phyloP scores from a whole-genome alignment of 2,329 filamentous ascomycete species.

The Berkeleyomyces rouxiae region DNA sequence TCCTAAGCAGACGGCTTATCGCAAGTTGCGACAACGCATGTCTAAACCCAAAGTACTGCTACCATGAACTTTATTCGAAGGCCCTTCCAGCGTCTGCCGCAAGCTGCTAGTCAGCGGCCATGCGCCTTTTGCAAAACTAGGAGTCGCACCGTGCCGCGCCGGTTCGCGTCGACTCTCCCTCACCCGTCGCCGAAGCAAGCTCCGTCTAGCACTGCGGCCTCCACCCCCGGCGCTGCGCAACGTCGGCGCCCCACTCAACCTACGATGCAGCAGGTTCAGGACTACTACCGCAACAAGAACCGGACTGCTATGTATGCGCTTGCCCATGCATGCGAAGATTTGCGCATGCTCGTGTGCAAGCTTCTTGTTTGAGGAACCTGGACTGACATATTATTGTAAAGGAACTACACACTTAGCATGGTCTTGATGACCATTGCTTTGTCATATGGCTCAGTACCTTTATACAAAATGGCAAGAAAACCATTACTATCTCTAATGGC shows the following conservation, averaged over 20 bases:
- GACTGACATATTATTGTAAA: constrained; percentile 19
- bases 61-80: constrained; percentile 12
- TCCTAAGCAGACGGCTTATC: background rate
- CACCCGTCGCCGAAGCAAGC: constrained; percentile 1
- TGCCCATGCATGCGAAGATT: background rate
- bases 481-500: background rate
- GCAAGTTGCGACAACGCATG: background rate
- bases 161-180: constrained; percentile 10
- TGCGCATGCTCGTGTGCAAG: background rate
- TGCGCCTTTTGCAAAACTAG: constrained; percentile 11
- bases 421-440: constrained; percentile 66
- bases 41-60: background rate
- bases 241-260: constrained; percentile 18
- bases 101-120: constrained; percentile 2
- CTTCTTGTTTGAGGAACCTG: background rate
- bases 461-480: constrained; percentile 66
- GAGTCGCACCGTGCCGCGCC: constrained; percentile 9
- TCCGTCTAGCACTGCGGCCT: constrained; percentile 15
- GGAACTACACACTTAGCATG: constrained; percentile 59
- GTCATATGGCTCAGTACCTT: constrained; percentile 67
- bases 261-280: constrained; percentile 46
- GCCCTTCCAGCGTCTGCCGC: constrained; percentile 10
- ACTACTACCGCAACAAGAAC: constrained; percentile 51
- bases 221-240: constrained; percentile 16
- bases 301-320: constrained; percentile 35